phyloP scores from a whole-genome alignment of 768 basidiomycete genomes.

The Holtermannia corniformis region DNA sequence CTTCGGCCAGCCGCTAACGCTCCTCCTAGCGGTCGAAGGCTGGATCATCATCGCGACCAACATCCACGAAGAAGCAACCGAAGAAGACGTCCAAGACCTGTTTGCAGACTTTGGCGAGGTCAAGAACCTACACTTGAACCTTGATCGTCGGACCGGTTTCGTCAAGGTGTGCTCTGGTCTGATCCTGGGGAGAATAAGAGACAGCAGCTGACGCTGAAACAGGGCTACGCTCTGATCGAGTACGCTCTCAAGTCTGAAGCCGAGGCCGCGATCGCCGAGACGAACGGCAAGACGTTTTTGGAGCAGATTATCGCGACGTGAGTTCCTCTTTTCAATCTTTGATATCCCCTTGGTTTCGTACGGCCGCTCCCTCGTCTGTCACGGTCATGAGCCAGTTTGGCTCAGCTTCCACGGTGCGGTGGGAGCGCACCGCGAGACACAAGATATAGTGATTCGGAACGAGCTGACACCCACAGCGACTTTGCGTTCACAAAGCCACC shows the following conservation, averaged over 20 bases:
- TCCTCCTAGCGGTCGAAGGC: constrained; percentile 74
- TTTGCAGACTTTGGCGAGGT: constrained; percentile 96
- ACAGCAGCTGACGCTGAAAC: neutral
- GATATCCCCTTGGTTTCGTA: too few relatives aligned
- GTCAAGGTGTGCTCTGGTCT: constrained; percentile 62
- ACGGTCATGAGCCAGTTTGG: too few relatives aligned
- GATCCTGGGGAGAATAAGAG: neutral
- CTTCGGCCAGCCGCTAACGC: too few relatives aligned
- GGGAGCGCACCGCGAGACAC: too few relatives aligned
- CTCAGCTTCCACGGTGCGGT: too few relatives aligned
- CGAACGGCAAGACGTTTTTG: constrained; percentile 68
- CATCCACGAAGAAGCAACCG: constrained; percentile 95
- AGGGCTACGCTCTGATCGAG: constrained; percentile 98
- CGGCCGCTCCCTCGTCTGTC: too few relatives aligned
- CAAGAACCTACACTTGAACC: constrained; percentile 92
- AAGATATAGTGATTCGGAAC: neutral
- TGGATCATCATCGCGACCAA: constrained; percentile 97
- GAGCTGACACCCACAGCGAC: constrained; percentile 46
- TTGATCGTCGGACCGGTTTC: constrained; percentile 94
- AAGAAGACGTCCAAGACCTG: constrained; percentile 92
- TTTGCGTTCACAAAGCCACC: constrained; percentile 84
- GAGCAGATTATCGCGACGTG: constrained; percentile 70
- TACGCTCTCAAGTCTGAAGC: constrained; percentile 94
- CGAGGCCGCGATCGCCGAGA: constrained; percentile 83
- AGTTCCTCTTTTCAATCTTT: constrained; percentile 5